Evolutionary conservation across 257 asterid genomes (phyloP), one percentile per base, ranked within the genome.

Genomic region (Thymus quinquecostatus): DNA sequence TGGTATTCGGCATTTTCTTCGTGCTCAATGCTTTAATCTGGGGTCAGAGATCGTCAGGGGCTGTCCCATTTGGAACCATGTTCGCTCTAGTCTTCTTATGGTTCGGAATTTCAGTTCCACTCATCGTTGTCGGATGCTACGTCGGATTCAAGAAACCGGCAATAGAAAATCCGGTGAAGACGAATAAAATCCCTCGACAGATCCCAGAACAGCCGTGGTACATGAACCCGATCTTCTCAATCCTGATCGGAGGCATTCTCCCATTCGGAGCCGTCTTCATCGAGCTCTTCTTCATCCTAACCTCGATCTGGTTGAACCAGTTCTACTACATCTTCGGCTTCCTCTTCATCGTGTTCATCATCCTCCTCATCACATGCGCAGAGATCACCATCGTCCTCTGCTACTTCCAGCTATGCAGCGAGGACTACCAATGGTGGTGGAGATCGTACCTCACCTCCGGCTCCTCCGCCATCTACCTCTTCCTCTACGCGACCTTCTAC

Each of bases 371-470:
- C 80, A 91, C 97, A 2, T 91, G 96, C 30, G 97, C 96, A 0
- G 97, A 91, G 77, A 90, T 90, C 48, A 79, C 90, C 0, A 51
- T 90, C 12, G 93, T 90, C 48, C 89, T 90, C 14, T 90, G 96
- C 89, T 90, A 90, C 48, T 90, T 90, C 92, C 97, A 90, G 69
- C 75, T 90, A 5, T 84, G 96, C 82, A 87, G 92, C 1, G 96
- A 87, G 69, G 96, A 90, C 43, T 90, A 90, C 54, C 76, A 77
- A 2, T 90, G 96, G 96, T 90, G 96, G 96, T 90, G 96, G 96
- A 83, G 96, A 63, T 88, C 96, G 3, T 88, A 85, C 62, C 53
- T 86, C 49, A 88, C 96, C 27, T 85, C 96, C 1, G 92, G 96
- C 21, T 88, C 92, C 11, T 86, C 96, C 0, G 96, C 96, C 3